A percentile compares a stretch with the other conserved stretches of the same genome.
phyloP scores from a whole-genome alignment of 768 basidiomycete genomes.

The Brasilioporus rufonigricans region DNA sequence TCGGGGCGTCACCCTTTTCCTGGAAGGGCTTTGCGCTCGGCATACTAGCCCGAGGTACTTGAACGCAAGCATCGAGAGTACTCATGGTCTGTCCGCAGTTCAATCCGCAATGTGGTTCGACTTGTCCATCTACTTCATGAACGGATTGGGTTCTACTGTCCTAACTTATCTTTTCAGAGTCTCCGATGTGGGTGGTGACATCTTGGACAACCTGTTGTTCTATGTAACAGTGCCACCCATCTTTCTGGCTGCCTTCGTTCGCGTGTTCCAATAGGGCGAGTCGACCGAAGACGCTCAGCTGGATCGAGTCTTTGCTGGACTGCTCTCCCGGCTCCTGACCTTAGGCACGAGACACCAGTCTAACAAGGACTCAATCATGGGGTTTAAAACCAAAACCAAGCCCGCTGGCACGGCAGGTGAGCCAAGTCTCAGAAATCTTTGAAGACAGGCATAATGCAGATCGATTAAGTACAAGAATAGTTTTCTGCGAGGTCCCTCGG shows the following conservation, averaged over 20 bases:
- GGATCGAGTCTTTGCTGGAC: constrained; percentile 45
- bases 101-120: constrained; percentile 41
- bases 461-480: no score
- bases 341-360: constrained; percentile 34
- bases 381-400: no score
- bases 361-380: no score
- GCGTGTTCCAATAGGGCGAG: constrained; percentile 31
- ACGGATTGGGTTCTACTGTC: constrained; percentile 37
- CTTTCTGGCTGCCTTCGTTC: constrained; percentile 43
- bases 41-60: constrained; percentile 36
- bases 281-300: constrained; percentile 36
- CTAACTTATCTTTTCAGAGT: constrained; percentile 41
- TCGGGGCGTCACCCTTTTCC: constrained; percentile 31
- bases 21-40: constrained; percentile 46
- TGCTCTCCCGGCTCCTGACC: constrained; percentile 46
- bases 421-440: no score
- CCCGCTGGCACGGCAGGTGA: no score
- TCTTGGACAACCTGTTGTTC: constrained; percentile 38
- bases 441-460: no score
- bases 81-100: constrained; percentile 38
- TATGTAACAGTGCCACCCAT: constrained; percentile 48
- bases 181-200: constrained; percentile 39
- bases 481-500: no score
- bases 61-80: constrained; percentile 34
- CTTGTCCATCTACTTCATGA: constrained; percentile 38